Percentiles rank a stretch among this genome's conserved stretches.
phyloP scores from a whole-genome alignment of 768 basidiomycete species.

The Boletus bicolor region DNA sequence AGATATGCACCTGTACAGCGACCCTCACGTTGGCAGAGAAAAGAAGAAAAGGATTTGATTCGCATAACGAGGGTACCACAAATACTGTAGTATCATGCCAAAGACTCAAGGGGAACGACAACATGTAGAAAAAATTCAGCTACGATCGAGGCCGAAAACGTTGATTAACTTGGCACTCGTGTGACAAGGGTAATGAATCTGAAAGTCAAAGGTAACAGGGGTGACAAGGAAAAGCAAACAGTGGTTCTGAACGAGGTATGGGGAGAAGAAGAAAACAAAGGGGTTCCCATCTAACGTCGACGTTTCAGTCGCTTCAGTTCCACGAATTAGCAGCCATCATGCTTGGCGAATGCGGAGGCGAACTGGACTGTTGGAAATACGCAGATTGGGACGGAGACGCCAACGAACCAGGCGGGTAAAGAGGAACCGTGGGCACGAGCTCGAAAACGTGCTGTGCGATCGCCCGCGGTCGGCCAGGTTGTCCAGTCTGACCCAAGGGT shows the following conservation, averaged over 20 bases:
- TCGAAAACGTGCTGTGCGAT: constrained; percentile 75
- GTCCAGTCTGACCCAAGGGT: constrained; percentile 35
- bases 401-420: constrained; percentile 42
- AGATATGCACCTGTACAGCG: no score
- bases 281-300: not conserved
- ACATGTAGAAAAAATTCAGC: not conserved
- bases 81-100: not conserved
- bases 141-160: not conserved
- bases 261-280: not conserved
- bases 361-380: constrained; percentile 51
- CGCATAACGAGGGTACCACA: not conserved
- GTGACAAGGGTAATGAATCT: not conserved
- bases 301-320: constrained; percentile 11
- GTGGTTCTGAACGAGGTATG: not conserved
- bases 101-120: not conserved
- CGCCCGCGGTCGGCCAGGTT: constrained; percentile 41
- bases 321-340: constrained; percentile 28
- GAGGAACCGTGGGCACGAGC: constrained; percentile 48
- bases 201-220: not conserved
- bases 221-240: not conserved
- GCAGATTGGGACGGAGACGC: constrained; percentile 52
- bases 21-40: not conserved
- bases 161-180: not conserved
- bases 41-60: not conserved
- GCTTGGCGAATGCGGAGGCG: constrained; percentile 56